Percentiles rank a stretch among this genome's conserved stretches.
phyloP scores from a whole-genome alignment of 1,284 basidiomycete genomes.

The Cutaneotrichosporon arboriforme region DNA sequence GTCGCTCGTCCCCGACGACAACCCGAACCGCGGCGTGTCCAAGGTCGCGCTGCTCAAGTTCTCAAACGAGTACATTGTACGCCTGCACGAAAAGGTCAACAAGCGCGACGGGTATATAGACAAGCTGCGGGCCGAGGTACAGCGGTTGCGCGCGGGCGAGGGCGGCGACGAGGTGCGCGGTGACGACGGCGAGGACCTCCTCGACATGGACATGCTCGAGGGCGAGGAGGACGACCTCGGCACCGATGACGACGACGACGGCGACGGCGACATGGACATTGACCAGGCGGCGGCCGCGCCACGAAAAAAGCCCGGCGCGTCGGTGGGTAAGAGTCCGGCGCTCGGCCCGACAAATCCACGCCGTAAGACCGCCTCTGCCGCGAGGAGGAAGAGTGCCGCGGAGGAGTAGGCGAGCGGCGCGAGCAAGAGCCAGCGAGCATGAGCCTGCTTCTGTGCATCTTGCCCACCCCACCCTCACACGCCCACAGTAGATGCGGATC shows the following conservation, averaged over 20 bases:
- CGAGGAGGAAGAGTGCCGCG: not conserved
- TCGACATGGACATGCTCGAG: slow-evolving; percentile 38
- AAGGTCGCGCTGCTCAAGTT: slow-evolving; percentile 88
- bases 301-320: not conserved
- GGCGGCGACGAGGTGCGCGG: slow-evolving; percentile 25
- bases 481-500: too few relatives aligned
- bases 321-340: not conserved
- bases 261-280: slow-evolving; percentile 43
- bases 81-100: slow-evolving; percentile 70
- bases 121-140: slow-evolving; percentile 63
- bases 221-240: slow-evolving; percentile 33
- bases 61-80: slow-evolving; percentile 78
- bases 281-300: slow-evolving; percentile 5
- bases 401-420: not conserved
- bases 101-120: slow-evolving; percentile 76
- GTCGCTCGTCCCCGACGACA: slow-evolving; percentile 64
- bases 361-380: not conserved
- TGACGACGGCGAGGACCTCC: slow-evolving; percentile 36
- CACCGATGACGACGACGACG: slow-evolving; percentile 24
- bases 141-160: slow-evolving; percentile 53
- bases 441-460: too few relatives aligned
- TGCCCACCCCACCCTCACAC: too few relatives aligned
- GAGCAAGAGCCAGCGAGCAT: too few relatives aligned
- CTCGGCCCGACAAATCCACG: slow-evolving; percentile 2
- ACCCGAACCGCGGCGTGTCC: slow-evolving; percentile 89